A percentile compares a stretch with the other conserved stretches of the same genome.
Conservation (phyloP, 345 rosid species). For the Heritiera fomes region DNA sequence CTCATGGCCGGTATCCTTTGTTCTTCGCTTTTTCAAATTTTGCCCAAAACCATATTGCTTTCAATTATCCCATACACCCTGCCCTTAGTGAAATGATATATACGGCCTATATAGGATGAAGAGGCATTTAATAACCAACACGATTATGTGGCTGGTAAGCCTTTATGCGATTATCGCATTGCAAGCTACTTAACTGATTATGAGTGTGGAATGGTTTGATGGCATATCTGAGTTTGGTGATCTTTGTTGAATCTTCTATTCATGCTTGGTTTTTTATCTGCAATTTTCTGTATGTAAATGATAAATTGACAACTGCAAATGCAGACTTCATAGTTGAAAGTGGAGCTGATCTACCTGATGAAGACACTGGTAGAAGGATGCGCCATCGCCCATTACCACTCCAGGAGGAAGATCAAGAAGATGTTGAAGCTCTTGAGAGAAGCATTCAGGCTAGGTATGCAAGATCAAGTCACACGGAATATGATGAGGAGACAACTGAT, state of each 20-base stretch:
- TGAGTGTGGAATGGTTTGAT: not conserved
- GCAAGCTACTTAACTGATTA: not conserved
- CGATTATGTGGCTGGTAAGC: not conserved
- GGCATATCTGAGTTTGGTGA: not conserved
- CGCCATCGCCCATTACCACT: conserved; percentile 63
- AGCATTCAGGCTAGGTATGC: conserved; percentile 78
- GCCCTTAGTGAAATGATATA: not conserved
- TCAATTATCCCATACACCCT: not conserved
- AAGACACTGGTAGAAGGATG: conserved; percentile 64
- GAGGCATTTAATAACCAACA: not conserved
- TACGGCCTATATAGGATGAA: not conserved
- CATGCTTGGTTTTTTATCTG: not conserved
- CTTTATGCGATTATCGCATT: not conserved
- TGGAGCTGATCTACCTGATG: conserved; percentile 81
- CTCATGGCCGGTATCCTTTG: not conserved
- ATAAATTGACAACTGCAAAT: conserved; percentile 8
- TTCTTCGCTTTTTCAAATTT: not conserved
- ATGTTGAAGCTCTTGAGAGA: conserved; percentile 85
- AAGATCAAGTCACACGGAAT: conserved; percentile 63
- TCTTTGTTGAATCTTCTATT: conserved; percentile 10
- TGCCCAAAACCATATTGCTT: not conserved
- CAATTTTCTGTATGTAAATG: conserved; percentile 4
- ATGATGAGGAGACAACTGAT: conserved; percentile 93
- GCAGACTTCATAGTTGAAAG: conserved; percentile 74
- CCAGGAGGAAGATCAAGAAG: conserved; percentile 83